Evolutionary conservation across 305 asterid species (phyloP), one percentile per base, ranked within the genome.

Genomic region (Plantago lanceolata): DNA sequence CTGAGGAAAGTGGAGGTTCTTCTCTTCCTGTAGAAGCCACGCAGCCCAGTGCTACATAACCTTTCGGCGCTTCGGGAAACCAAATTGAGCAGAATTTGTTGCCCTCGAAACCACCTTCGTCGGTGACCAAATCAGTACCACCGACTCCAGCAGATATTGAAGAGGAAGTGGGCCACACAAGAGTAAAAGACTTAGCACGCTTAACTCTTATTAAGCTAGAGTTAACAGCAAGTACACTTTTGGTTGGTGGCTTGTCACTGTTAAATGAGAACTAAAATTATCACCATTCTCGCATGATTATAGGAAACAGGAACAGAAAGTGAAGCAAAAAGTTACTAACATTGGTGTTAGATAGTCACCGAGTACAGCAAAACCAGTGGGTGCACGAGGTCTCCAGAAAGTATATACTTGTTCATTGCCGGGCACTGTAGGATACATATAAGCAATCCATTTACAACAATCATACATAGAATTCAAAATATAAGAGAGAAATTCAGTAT

Each of bases 331-430:
- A 63, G 72, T 72, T 73, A 81, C 98, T 75, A 66, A 92, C 98
- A 72, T 64, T 66, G 98, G 98, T 43, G 98, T 92, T 71, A 92
- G 77, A 85, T 87, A 89, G 84, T 92, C 98, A 47, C 96, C 96
- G 17, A 92, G 89, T 58, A 82, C 75, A 44, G 88, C 96, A 83
- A 85, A 92, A 77, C 98, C 98, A 61, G 95, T 81, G 24, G 96
- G 98, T 45, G 90, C 96, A 31, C 89, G 96, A 69, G 98, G 89
- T 81, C 96, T 85, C 98, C 98, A 92, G 66, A 92, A 92, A 62
- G 88, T 76, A 73, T 82, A 82, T 68, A 81, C 78, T 75, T 82
- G 91, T 67, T 73, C 84, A 64, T 29, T 70, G 45, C 48, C 68
- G 45, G 89, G 82, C 64, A 71, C 96, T 87, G 79, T 68, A 69